Evolutionary conservation across 2,329 filamentous ascomycete species (phyloP).

Genomic region (Scorias spongiosa): DNA sequence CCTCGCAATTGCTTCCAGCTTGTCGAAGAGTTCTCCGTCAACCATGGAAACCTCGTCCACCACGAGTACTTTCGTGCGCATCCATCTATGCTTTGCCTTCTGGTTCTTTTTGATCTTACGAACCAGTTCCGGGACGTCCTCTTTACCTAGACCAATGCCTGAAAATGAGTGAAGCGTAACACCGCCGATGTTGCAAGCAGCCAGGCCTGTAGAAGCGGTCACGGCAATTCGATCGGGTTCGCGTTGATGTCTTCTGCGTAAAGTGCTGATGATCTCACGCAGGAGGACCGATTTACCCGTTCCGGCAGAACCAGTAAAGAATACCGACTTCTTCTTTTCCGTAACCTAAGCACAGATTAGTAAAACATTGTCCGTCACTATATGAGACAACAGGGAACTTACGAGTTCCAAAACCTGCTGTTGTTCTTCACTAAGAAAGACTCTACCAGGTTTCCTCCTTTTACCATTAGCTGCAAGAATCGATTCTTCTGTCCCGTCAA

Average conservation of each 20-base stretch:
- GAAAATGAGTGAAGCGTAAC: conserved; percentile 93
- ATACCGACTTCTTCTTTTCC: conserved; percentile 70
- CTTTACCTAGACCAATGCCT: conserved; percentile 89
- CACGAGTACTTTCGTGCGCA: conserved; percentile 72
- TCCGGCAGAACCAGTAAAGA: conserved; percentile 89
- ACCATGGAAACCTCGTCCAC: conserved; percentile 98
- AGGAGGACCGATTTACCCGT: conserved; percentile 96
- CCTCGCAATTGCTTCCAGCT: conserved; percentile 76
- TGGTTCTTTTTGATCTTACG: conserved; percentile 82
- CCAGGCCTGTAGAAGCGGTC: conserved; percentile 87
- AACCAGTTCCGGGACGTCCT: conserved; percentile 61
- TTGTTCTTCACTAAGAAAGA: conserved; percentile 77
- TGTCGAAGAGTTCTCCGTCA: conserved; percentile 92
- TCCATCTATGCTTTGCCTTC: conserved; percentile 80
- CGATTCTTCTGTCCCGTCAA: conserved; percentile 30
- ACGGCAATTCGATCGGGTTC: conserved; percentile 80
- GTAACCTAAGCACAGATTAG: conserved; percentile 37
- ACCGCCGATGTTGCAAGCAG: conserved; percentile 91
- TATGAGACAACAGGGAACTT: background rate
- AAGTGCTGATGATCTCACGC: conserved; percentile 69
- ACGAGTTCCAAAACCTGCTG: conserved; percentile 59
- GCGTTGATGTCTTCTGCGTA: conserved; percentile 59
- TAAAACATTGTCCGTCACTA: no score
- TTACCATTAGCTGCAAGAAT: conserved; percentile 31
- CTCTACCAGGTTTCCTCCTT: conserved; percentile 34